phyloP scores from a whole-genome alignment of 768 basidiomycete genomes.

The Leccinellum luteum region DNA sequence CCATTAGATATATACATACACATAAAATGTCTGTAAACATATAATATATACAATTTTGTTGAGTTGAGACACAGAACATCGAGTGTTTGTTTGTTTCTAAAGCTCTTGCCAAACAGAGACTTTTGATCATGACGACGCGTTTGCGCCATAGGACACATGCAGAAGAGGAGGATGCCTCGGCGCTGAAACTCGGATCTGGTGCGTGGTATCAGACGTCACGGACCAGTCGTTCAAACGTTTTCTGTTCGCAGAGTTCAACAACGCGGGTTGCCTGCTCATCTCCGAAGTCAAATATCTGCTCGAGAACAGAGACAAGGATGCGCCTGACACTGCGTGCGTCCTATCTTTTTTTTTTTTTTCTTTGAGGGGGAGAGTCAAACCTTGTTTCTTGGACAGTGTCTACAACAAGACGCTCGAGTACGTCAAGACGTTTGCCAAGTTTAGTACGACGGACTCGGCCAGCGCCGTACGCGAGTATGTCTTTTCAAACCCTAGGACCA shows the following conservation, averaged over 20 bases:
- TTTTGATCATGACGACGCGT: constrained; percentile 52
- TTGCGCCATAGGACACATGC: constrained; percentile 60
- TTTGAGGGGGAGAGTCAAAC: not conserved
- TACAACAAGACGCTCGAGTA: constrained; percentile 94
- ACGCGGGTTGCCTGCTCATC: constrained; percentile 86
- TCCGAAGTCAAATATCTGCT: constrained; percentile 91
- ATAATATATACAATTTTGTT: constrained; percentile 27
- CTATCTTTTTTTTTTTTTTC: not conserved
- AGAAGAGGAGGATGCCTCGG: constrained; percentile 86
- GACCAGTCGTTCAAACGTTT: not conserved
- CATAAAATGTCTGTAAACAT: constrained; percentile 37
- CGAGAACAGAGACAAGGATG: constrained; percentile 83
- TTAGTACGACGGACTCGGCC: constrained; percentile 81
- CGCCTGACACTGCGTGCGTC: constrained; percentile 79
- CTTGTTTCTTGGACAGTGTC: constrained; percentile 49
- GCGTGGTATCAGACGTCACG: not conserved
- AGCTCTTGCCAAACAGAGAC: constrained; percentile 36
- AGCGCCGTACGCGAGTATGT: constrained; percentile 83
- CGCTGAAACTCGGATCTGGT: constrained; percentile 80
- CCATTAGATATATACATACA: constrained; percentile 32
- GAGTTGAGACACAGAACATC: not conserved
- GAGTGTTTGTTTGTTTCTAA: constrained; percentile 24
- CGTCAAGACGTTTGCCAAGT: constrained; percentile 88
- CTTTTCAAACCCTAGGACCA: not conserved
- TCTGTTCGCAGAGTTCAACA: constrained; percentile 70